Conservation (phyloP, 768 basidiomycete genomes). For the Phylloporus scabripes region DNA sequence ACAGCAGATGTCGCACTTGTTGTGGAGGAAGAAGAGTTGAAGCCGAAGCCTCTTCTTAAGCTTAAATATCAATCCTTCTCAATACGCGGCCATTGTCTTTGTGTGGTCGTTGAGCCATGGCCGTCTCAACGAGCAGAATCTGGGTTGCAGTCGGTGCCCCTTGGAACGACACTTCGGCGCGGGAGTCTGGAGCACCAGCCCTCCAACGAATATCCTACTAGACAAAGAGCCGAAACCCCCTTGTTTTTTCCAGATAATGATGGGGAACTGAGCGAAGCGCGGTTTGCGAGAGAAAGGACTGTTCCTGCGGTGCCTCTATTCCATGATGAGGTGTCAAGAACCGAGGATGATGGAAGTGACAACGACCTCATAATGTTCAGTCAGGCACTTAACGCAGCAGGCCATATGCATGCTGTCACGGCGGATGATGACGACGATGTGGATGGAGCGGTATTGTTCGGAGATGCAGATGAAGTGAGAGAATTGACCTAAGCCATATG, state of each 20-base stretch:
- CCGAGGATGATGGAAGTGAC: slow-evolving; percentile 33
- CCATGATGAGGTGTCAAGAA: slow-evolving; percentile 29
- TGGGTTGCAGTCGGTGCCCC: slow-evolving; percentile 29
- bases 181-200: slow-evolving; percentile 25
- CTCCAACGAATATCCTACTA: slow-evolving; percentile 11
- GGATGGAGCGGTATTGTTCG: slow-evolving; percentile 68
- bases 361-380: slow-evolving; percentile 71
- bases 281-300: slow-evolving; percentile 21
- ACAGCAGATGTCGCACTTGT: slow-evolving; percentile 36
- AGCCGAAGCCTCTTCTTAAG: slow-evolving; percentile 64
- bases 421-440: slow-evolving; percentile 72
- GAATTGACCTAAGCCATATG: slow-evolving; percentile 41
- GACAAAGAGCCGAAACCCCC: slow-evolving; percentile 50
- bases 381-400: slow-evolving; percentile 57
- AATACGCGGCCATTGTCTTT: slow-evolving; percentile 68
- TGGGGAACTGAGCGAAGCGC: slow-evolving; percentile 36
- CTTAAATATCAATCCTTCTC: slow-evolving; percentile 67
- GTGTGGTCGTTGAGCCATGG: slow-evolving; percentile 81
- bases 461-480: slow-evolving; percentile 74
- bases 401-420: slow-evolving; percentile 52
- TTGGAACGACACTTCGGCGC: slow-evolving; percentile 21
- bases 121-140: slow-evolving; percentile 43
- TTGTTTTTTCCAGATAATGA: slow-evolving; percentile 69
- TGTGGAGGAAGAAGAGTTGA: slow-evolving; percentile 56
- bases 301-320: slow-evolving; percentile 42